phyloP scores from a whole-genome alignment of 306 rosid genomes.

The Cucurbita argyrosperma region DNA sequence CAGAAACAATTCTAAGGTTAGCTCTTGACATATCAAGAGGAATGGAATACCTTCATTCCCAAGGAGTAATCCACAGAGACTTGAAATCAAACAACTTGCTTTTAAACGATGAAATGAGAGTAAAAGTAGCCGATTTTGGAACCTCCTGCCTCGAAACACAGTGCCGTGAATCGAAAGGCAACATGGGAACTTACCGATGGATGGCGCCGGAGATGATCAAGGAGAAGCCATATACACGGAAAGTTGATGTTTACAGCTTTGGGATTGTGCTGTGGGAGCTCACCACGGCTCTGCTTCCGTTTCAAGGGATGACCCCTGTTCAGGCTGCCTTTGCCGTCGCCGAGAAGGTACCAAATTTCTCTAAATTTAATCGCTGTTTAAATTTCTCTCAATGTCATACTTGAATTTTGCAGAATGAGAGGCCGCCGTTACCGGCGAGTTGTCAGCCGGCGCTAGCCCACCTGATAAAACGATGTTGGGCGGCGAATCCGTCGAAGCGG shows the following conservation, averaged over 20 bases:
- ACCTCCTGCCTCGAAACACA: constrained; percentile 91
- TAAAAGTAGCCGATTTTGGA: constrained; percentile 93
- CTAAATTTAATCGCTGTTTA: too few relatives aligned
- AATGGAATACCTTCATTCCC: constrained; percentile 95
- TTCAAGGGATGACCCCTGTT: constrained; percentile 98
- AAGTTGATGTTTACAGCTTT: constrained; percentile 90
- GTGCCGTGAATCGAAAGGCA: constrained; percentile 81
- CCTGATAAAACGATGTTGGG: constrained; percentile 89
- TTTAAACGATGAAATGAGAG: constrained; percentile 95
- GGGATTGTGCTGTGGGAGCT: constrained; percentile 98
- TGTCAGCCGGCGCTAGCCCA: constrained; percentile 87
- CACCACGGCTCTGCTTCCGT: constrained; percentile 80
- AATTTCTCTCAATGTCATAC: not conserved
- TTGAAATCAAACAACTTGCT: constrained; percentile 85
- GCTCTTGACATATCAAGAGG: constrained; percentile 96
- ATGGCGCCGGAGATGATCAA: constrained; percentile 98
- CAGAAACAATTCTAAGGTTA: constrained; percentile 72
- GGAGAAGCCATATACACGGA: constrained; percentile 72
- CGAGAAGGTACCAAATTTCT: constrained; percentile 45
- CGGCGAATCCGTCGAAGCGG: constrained; percentile 79
- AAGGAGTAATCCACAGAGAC: constrained; percentile 94
- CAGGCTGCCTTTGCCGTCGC: constrained; percentile 99
- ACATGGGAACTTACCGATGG: constrained; percentile 97
- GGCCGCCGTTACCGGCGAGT: constrained; percentile 93
- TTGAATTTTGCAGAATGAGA: constrained; percentile 57